Base-by-base conservation (phyloP, 176 grass and related monocot species). In the Tillandsia fasciculata region DNA sequence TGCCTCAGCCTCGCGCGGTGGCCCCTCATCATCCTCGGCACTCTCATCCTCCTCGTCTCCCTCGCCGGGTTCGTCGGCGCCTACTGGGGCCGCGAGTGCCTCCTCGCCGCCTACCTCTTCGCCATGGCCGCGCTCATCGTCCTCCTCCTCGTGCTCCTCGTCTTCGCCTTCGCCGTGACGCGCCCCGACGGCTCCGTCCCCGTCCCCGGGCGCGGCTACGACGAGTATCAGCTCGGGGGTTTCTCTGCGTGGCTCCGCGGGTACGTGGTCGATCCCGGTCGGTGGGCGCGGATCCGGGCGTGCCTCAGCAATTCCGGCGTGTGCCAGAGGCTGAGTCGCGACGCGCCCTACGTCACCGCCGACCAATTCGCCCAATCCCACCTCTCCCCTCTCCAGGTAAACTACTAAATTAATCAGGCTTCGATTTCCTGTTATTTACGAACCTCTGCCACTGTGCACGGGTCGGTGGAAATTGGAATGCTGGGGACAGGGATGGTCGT, bases 101-200 rank as follows among this genome's bases (percentile, higher is more conserved):
- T 93, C 11, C 94, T 97, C 6, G 89, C 84, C 20, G 68, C 78
- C 74, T 97, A 97, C 86, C 89, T 92, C 74, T 97, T 93, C 80
- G 82, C 86, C 77, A 97, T 92, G 94, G 94, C 87, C 0, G 72
- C 66, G 1, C 83, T 92, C 82, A 75, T 97, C 70, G 65, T 77
- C 53, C 73, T 92, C 23, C 89, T 97, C 77, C 65, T 97, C 1
- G 79, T 71, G 0, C 83, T 97, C 28, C 76, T 93, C 63, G 72
- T 78, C 74, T 80, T 90, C 66, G 86, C 94, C 89, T 97, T 85
- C 76, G 87, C 76, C 68, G 86, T 85, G 67, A 87, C 87, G 27
- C 76, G 69, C 52, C 73, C 42, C 8, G 61, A 67, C 53, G 84
- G 88, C 2, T 77, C 78, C 0, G 84, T 85, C 84, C 18, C 15